phyloP scores from a whole-genome alignment of 2,329 filamentous ascomycete genomes.

The Apiospora malaysiana region DNA sequence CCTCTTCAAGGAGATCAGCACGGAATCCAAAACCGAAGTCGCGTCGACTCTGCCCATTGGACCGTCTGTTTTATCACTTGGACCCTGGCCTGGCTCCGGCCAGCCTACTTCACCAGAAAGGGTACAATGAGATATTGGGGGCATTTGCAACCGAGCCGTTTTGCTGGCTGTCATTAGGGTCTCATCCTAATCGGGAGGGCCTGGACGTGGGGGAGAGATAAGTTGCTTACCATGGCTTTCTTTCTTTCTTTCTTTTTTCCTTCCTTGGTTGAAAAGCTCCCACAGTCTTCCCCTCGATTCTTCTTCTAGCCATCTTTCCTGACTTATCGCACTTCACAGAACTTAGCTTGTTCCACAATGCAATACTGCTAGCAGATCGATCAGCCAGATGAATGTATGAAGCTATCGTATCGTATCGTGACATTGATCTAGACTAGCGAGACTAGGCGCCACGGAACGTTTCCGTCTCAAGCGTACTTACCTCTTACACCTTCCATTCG shows the following conservation, averaged over 20 bases:
- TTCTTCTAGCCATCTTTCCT: not conserved
- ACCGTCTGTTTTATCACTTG: not conserved
- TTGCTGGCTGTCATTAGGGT: not conserved
- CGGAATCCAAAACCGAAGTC: slow-evolving; percentile 2
- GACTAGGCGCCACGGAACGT: not conserved
- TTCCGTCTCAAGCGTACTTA: slow-evolving; percentile 8
- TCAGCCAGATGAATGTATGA: not conserved
- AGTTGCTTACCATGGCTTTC: no score
- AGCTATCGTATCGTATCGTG: not conserved
- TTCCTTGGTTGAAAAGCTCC: not conserved
- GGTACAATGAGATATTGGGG: not conserved
- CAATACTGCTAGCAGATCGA: not conserved
- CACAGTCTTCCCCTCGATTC: not conserved
- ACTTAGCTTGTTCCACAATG: not conserved
- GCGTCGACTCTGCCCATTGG: not conserved
- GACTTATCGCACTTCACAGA: not conserved
- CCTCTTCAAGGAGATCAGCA: not conserved
- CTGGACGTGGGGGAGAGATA: not conserved
- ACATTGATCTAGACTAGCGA: not conserved
- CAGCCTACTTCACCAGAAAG: not conserved
- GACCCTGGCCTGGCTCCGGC: not conserved
- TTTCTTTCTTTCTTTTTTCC: no score
- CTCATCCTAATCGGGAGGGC: not conserved
- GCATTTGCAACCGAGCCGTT: slow-evolving; percentile 2
- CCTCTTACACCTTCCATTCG: not conserved